Base-by-base conservation (phyloP, 2,329 filamentous ascomycete genomes). In the Triangularia setosa region DNA sequence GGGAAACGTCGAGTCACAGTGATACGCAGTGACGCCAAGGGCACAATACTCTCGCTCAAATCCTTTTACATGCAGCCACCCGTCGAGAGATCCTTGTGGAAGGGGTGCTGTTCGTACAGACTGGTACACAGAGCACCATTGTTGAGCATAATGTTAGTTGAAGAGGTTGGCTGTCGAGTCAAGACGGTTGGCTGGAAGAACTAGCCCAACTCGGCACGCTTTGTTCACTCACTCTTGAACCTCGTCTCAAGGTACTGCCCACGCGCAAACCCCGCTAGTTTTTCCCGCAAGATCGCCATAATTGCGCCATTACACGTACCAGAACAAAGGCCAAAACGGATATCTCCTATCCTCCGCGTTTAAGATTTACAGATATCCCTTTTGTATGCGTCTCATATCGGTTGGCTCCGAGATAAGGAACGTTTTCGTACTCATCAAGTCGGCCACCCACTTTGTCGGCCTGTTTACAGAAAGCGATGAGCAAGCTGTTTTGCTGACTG, bases 331-430 rank as follows among this genome's bases (percentile, higher is more conserved):
- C 53, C 14, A 35, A 28, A 40, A 61, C 52, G 56, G 57, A 58
- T 64, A 44, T 14, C 9, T 30, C 60, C 53, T 18, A 33, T 59
- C 35, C 58, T 23, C 27, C 27, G 28, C 58, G n/a, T 24, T 62
- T 52, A 67, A 68, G 68, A 69, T 68, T 62, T 67, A 65, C 68
- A 68, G 59, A 35, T 69, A 53, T 62, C 63, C 61, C 63, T n/a
- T 69, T 57, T 33, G 30, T 33, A 70, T 70, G 68, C 69, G 60
- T 30, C 48, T 55, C 61, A 58, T 33, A 55, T 40, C 25, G 60
- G 63, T 61, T 35, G 23, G 33, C 58, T 53, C 63, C 11, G n/a
- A 48, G n/a, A 48, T 18, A 48, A 48, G 40, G 9, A 48, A 21
- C 18, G 12, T 48, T 21, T 21, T 48, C 3, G n/a, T 48, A 9